Percentiles rank a stretch among this genome's conserved stretches.
Conservation (phyloP, 2,329 filamentous ascomycete genomes). For the Trichoderma citrinoviride region DNA sequence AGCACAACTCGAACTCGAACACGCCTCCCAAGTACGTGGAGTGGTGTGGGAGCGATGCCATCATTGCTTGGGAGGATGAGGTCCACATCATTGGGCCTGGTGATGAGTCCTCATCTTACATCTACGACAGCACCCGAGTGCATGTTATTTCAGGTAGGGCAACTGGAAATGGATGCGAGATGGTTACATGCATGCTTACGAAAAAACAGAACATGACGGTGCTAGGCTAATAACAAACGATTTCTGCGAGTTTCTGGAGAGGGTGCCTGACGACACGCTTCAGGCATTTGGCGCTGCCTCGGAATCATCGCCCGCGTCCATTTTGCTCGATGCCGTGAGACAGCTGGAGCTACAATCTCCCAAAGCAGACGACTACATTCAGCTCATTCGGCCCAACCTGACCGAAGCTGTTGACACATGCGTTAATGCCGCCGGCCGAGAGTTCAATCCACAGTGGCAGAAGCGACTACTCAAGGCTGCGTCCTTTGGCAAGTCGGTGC, state of each 20-base stretch:
- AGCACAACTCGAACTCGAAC: slow-evolving; percentile 84
- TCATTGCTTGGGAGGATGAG: slow-evolving; percentile 97
- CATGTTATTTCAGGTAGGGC: slow-evolving; percentile 77
- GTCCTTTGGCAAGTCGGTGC: slow-evolving; percentile 94
- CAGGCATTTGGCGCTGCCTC: slow-evolving; percentile 88
- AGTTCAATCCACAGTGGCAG: slow-evolving; percentile 88
- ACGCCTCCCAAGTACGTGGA: slow-evolving; percentile 84
- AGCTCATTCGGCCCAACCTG: slow-evolving; percentile 82
- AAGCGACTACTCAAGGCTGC: slow-evolving; percentile 95
- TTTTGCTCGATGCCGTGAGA: slow-evolving; percentile 89
- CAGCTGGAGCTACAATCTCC: slow-evolving; percentile 91
- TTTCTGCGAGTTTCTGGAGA: slow-evolving; percentile 95
- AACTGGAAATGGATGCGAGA: neutral
- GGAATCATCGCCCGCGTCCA: slow-evolving; percentile 82
- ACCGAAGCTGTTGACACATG: slow-evolving; percentile 93
- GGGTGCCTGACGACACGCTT: slow-evolving; percentile 80
- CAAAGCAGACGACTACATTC: slow-evolving; percentile 96
- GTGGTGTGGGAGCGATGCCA: slow-evolving; percentile 95
- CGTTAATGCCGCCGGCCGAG: slow-evolving; percentile 87
- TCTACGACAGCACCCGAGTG: slow-evolving; percentile 85
- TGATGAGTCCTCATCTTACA: slow-evolving; percentile 72
- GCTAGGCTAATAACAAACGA: slow-evolving; percentile 87
- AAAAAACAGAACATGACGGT: slow-evolving; percentile 65
- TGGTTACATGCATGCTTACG: slow-evolving; percentile 22
- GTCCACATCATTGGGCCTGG: slow-evolving; percentile 88